Base-by-base conservation (phyloP, 345 rosid species). In the Acer negundo region DNA sequence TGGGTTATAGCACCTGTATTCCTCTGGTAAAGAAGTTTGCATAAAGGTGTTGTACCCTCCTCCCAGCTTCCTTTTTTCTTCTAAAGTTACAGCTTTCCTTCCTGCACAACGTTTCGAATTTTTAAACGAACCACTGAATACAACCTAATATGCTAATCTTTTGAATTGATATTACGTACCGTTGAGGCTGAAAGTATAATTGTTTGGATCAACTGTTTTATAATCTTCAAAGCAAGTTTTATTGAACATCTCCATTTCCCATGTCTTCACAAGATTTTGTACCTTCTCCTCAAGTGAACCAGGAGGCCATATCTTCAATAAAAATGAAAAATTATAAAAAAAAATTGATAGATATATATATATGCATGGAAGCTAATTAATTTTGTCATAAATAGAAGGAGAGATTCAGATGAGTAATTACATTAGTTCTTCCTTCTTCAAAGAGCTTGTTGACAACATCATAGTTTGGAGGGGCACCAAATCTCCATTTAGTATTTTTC, bases 181-280 rank as follows among this genome's bases (percentile, higher is more conserved):
- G 31, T 91, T 91, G 35, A 87, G 56, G 81, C 84, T 86, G 69
- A 74, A 72, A 22, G 85, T 83, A 51, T 79, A 85, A 1, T 79
- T 87, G 16, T 62, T 75, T 7, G 76, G 79, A 77, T 89, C 83
- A 47, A 84, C 35, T 17, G 85, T 68, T 62, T 86, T 91, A 38
- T 23, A 73, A 68, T 91, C 91, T 17, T 78, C 75, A 72, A 72
- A 73, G 69, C 44, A 16, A 16, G 77, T 69, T 58, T 91, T 91
- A 75, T 86, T 77, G 70, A 91, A 86, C 73, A 89, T 49, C 62
- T 91, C 93, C 93, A 89, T 91, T 69, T 91, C 93, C 92, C 90
- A 91, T 53, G 93, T 86, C 85, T 89, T 89, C 17, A 91, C 80
- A 11, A 89, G 89, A 79, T 91, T 86, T 77, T 91, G 95, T 11